Percentiles rank a stretch among this genome's conserved stretches.
Conservation (phyloP, 2,329 filamentous ascomycete species). For the Sarocladium oryzae region DNA sequence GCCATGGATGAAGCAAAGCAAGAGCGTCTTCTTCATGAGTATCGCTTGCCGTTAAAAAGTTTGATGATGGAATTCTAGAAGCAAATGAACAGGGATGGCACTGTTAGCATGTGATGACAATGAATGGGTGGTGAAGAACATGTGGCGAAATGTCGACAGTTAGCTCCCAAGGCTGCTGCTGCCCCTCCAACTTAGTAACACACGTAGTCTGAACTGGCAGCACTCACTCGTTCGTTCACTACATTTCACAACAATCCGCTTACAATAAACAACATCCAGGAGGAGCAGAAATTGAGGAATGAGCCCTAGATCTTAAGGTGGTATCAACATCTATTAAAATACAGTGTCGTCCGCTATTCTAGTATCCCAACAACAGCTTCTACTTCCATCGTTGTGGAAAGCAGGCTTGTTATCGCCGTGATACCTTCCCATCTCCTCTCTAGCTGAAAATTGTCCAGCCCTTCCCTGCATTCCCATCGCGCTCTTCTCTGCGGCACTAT, state of each 20-base stretch:
- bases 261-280: no score
- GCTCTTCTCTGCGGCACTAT: not conserved
- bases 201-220: not conserved
- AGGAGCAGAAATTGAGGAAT: no score
- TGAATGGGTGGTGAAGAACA: not conserved
- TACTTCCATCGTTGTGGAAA: constrained; percentile 17
- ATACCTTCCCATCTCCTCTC: not conserved
- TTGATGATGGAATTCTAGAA: not conserved
- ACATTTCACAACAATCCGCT: no score
- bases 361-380: not conserved
- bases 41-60: not conserved
- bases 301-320: not conserved
- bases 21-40: constrained; percentile 62
- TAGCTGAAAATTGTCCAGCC: not conserved
- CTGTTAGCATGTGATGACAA: not conserved
- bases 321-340: constrained; percentile 35
- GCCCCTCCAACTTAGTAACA: not conserved
- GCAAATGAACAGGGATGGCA: not conserved
- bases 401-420: not conserved
- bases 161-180: not conserved
- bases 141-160: not conserved
- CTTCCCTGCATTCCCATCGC: not conserved
- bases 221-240: no score
- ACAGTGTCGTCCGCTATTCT: constrained; percentile 23
- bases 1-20: constrained; percentile 81